A percentile compares a stretch with the other conserved stretches of the same genome.
phyloP scores from a whole-genome alignment of 495 filamentous ascomycete species.

The Cairneyella variabilis region DNA sequence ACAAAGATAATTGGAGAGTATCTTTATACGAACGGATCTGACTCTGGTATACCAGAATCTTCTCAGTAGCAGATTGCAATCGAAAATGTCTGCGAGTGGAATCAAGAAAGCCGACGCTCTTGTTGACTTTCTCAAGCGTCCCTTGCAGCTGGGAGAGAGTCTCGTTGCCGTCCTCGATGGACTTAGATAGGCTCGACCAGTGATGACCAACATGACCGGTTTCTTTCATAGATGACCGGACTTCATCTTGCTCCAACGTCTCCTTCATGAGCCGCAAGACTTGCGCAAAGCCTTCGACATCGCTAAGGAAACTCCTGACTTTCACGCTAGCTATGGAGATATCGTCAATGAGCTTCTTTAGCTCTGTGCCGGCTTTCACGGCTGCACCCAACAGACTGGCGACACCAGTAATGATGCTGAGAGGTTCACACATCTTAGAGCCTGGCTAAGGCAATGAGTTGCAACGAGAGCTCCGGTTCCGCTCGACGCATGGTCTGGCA shows the following conservation, averaged over 20 bases:
- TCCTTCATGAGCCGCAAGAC: constrained; percentile 15
- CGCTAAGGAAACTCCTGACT: constrained; percentile 9
- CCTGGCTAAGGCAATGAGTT: too few relatives aligned
- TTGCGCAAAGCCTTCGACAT: constrained; percentile 17
- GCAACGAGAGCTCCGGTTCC: too few relatives aligned
- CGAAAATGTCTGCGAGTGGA: constrained; percentile 10
- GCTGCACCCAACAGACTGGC: constrained; percentile 4
- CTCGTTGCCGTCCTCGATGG: constrained; percentile 13
- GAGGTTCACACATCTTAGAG: constrained; percentile 9
- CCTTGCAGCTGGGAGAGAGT: constrained; percentile 6
- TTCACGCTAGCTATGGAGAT: constrained; percentile 7
- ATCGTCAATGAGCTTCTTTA: constrained; percentile 14
- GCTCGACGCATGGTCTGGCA: too few relatives aligned
- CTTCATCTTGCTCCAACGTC: constrained; percentile 14
- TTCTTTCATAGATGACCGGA: neutral
- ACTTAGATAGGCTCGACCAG: constrained; percentile 10
- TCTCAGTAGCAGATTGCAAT: constrained; percentile 4
- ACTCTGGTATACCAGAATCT: constrained; percentile 11
- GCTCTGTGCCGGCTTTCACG: neutral
- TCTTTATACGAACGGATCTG: constrained; percentile 8
- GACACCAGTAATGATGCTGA: constrained; percentile 13
- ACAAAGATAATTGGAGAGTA: constrained; percentile 11
- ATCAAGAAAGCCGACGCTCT: constrained; percentile 12
- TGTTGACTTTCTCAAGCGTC: constrained; percentile 14
- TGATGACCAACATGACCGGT: constrained; percentile 19